These are phyloP conservation scores for Trypanosoma lewisi DNA, from an alignment of 208 protist species.

Conservation along the genomic window DNA sequence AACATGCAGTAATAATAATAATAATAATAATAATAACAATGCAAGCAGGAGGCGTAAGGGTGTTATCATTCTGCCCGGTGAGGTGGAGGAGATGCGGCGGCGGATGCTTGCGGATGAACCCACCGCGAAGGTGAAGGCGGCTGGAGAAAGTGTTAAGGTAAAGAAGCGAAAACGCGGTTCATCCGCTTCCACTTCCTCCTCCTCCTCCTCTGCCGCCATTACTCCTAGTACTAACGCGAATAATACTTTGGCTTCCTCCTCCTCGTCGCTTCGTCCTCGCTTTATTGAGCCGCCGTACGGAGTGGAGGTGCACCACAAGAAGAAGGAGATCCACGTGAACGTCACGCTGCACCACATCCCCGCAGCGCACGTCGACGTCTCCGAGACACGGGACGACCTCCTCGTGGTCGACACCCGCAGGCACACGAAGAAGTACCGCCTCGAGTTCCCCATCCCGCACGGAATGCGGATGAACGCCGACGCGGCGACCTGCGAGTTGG, in stretches of 20 bases:
- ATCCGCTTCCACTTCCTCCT: background rate
- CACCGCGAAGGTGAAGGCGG: background rate
- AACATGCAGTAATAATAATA: constrained; percentile 18
- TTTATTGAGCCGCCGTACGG: constrained; percentile 50
- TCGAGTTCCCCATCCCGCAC: constrained; percentile 70
- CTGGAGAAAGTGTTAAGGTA: constrained; percentile 9
- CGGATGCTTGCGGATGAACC: constrained; percentile 28
- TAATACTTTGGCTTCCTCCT: constrained; percentile 12
- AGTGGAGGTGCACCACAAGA: constrained; percentile 83
- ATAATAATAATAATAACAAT: constrained; percentile 5
- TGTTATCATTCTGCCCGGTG: constrained; percentile 74
- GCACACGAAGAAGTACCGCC: constrained; percentile 82
- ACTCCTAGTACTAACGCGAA: no score
- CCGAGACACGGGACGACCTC: constrained; percentile 41
- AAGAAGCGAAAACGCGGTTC: background rate
- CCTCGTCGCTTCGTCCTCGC: background rate
- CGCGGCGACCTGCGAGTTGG: constrained; percentile 49
- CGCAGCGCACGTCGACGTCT: constrained; percentile 63
- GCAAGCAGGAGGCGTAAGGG: constrained; percentile 33
- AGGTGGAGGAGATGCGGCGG: constrained; percentile 57
- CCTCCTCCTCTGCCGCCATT: background rate
- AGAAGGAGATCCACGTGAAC: constrained; percentile 66
- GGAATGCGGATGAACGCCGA: constrained; percentile 52
- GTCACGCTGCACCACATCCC: constrained; percentile 84
- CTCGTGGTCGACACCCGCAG: constrained; percentile 75